These are phyloP conservation scores for Candida xiaguanensis DNA, from an alignment of 805 yeast species.

Conservation along the genomic window DNA sequence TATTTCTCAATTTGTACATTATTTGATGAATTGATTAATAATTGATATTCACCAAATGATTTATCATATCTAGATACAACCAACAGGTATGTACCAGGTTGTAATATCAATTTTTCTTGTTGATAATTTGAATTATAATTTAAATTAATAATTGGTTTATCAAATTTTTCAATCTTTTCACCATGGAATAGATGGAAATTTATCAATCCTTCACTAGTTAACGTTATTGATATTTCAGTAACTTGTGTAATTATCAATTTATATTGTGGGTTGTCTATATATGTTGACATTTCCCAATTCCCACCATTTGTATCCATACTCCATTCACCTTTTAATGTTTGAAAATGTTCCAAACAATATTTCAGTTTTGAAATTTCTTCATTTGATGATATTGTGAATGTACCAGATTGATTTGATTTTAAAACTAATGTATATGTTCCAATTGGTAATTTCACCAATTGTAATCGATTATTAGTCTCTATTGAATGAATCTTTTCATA, in stretches of 20 bases:
- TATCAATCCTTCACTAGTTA: slow-evolving; percentile 24
- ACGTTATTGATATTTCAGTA: slow-evolving; percentile 17
- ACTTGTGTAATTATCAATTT: slow-evolving; percentile 18
- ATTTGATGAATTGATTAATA: slow-evolving; percentile 21
- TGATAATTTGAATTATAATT: slow-evolving; percentile 28
- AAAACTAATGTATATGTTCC: slow-evolving; percentile 24
- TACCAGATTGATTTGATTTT: slow-evolving; percentile 17
- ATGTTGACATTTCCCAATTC: slow-evolving; percentile 45
- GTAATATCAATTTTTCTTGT: slow-evolving; percentile 16
- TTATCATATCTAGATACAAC: slow-evolving; percentile 45
- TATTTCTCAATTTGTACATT: slow-evolving; percentile 4
- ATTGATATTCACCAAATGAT: slow-evolving; percentile 22
- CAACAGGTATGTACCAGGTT: slow-evolving; percentile 39
- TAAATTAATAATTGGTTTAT: slow-evolving; percentile 30
- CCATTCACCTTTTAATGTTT: slow-evolving; percentile 43
- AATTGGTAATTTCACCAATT: slow-evolving; percentile 30
- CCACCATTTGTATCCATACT: slow-evolving; percentile 47
- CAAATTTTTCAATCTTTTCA: slow-evolving; percentile 15
- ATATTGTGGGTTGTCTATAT: slow-evolving; percentile 55
- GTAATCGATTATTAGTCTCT: slow-evolving; percentile 37
- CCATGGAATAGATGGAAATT: slow-evolving; percentile 45
- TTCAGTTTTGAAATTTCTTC: slow-evolving; percentile 28
- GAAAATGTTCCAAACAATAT: slow-evolving; percentile 15
- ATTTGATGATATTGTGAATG: slow-evolving; percentile 24
- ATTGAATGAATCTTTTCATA: slow-evolving; percentile 15